Percentiles rank a stretch among this genome's conserved stretches.
Conservation (phyloP, 345 rosid species). For the Gynandropsis gynandra region DNA sequence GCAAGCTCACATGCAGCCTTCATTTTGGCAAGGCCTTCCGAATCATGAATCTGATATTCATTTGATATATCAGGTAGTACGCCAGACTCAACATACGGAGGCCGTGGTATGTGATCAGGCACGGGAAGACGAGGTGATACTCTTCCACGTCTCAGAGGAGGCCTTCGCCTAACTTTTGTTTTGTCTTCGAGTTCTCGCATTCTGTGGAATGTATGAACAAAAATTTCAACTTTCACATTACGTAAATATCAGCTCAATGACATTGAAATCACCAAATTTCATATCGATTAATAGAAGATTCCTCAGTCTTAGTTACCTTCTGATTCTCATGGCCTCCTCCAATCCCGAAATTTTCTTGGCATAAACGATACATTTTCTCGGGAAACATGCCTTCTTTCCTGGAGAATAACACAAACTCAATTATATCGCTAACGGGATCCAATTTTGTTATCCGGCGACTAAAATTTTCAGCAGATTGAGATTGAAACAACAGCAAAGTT, state of each 20-base stretch:
- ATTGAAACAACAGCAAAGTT: not conserved
- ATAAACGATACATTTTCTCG: conserved; percentile 28
- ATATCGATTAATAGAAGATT: not conserved
- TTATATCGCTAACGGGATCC: too few relatives aligned
- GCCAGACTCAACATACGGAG: conserved; percentile 58
- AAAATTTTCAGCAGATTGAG: conserved; percentile 1
- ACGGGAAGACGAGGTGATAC: conserved; percentile 73
- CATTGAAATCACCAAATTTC: conserved; percentile 2
- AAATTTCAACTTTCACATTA: conserved; percentile 3
- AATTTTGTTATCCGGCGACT: not conserved
- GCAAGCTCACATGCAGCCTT: conserved; percentile 91
- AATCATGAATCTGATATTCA: conserved; percentile 60
- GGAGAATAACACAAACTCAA: conserved; percentile 1
- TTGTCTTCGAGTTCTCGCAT: conserved; percentile 45
- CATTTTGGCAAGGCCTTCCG: conserved; percentile 65
- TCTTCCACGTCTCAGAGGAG: conserved; percentile 71
- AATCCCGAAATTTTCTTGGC: conserved; percentile 51
- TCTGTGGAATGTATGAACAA: conserved; percentile 29
- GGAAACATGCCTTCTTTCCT: conserved; percentile 27
- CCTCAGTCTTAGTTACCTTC: conserved; percentile 33
- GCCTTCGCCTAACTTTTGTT: conserved; percentile 38
- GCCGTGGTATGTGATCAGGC: conserved; percentile 71
- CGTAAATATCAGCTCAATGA: not conserved
- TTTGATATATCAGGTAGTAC: conserved; percentile 55
- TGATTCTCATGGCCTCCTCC: conserved; percentile 70